A percentile compares a stretch with the other conserved stretches of the same genome.
These are phyloP conservation scores for Botryotinia globosa DNA, from an alignment of 2,329 filamentous ascomycete genomes.

Conservation along the genomic window DNA sequence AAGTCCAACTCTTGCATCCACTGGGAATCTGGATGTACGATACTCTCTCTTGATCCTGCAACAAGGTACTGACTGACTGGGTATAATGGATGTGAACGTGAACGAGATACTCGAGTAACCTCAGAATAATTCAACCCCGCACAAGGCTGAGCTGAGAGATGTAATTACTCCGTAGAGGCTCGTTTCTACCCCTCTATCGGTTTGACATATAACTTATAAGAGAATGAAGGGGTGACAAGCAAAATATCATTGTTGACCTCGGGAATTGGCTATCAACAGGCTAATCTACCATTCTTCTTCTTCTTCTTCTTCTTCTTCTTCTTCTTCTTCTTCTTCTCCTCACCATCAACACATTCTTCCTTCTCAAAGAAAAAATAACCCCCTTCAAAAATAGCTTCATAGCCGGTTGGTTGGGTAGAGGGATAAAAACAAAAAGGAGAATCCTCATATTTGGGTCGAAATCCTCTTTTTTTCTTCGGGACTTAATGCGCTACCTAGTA, in stretches of 20 bases:
- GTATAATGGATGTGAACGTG: too few species aligned
- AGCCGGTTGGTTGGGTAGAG: background rate
- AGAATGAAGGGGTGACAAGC: background rate
- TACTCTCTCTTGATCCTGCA: too few species aligned
- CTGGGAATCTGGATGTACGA: background rate
- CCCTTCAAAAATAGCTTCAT: background rate
- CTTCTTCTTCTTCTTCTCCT: too few species aligned
- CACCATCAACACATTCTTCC: background rate
- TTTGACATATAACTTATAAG: background rate
- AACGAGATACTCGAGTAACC: background rate
- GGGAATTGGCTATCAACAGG: background rate
- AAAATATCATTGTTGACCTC: background rate
- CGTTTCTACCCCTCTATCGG: background rate
- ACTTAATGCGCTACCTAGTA: background rate
- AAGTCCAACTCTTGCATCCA: background rate
- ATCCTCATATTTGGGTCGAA: background rate
- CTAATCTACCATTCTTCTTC: background rate
- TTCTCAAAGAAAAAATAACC: background rate
- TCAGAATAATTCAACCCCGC: background rate
- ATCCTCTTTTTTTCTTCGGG: slow-evolving; percentile 3
- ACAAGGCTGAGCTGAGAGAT: slow-evolving; percentile 11
- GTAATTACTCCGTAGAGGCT: background rate
- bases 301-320: too few species aligned
- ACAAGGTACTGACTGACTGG: too few species aligned
- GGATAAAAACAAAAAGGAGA: background rate